Evolutionary conservation across 257 asterid genomes (phyloP).

Genomic region (Henckelia pumila): DNA sequence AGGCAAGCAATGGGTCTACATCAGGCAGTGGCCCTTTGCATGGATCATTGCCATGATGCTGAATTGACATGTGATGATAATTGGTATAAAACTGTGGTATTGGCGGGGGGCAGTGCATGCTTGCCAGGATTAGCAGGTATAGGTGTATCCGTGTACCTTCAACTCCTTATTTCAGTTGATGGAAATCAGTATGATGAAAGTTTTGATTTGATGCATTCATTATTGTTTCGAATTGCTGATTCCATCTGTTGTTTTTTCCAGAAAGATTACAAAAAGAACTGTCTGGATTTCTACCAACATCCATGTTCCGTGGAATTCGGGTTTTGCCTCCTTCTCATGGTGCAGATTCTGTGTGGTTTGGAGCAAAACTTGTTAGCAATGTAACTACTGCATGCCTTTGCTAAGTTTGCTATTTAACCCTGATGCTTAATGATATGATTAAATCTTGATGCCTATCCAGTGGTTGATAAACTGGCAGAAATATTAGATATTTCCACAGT

Average conservation of each 20-base stretch:
- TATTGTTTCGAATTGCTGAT: slow-evolving; percentile 24
- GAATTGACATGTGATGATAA: slow-evolving; percentile 63
- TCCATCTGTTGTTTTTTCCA: slow-evolving; percentile 35
- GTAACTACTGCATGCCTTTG: slow-evolving; percentile 39
- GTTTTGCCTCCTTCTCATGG: slow-evolving; percentile 89
- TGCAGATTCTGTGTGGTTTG: slow-evolving; percentile 87
- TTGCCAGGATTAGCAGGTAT: slow-evolving; percentile 97
- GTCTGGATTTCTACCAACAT: slow-evolving; percentile 42
- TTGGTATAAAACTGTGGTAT: slow-evolving; percentile 85
- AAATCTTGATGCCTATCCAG: slow-evolving; percentile 1
- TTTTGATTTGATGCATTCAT: slow-evolving; percentile 9
- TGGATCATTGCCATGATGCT: slow-evolving; percentile 88
- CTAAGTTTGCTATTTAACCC: slow-evolving; percentile 1
- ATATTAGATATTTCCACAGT: slow-evolving; percentile 1
- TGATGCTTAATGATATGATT: slow-evolving; percentile 1
- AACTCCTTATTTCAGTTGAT: slow-evolving; percentile 17
- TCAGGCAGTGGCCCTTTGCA: slow-evolving; percentile 82
- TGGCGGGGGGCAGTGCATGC: slow-evolving; percentile 91
- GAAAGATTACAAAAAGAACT: slow-evolving; percentile 89
- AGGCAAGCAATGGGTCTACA: slow-evolving; percentile 90
- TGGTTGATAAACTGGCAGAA: not conserved
- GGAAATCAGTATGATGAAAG: slow-evolving; percentile 11
- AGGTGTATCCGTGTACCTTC: slow-evolving; percentile 5
- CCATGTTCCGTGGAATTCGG: slow-evolving; percentile 55
- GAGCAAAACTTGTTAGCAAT: slow-evolving; percentile 89